Base-by-base conservation (phyloP, 23 red algal genomes). In the Agarophyton chilense region DNA sequence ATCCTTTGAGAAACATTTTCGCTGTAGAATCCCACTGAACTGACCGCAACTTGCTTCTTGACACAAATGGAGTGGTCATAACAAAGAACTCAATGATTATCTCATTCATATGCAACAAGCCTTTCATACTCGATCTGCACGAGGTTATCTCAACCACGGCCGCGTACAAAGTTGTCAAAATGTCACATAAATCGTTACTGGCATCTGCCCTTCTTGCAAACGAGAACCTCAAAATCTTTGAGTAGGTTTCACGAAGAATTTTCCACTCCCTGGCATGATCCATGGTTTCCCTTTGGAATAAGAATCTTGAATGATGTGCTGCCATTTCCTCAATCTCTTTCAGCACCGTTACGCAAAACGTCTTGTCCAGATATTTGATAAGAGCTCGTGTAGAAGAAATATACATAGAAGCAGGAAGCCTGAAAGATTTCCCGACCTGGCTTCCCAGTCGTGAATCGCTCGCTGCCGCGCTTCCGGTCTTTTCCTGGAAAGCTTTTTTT, bases 241-340 rank as follows among this genome's bases (percentile, higher is more conserved):
- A 46, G 28, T 79, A 52, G 10, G 71, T 77, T 46, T 77, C 85
- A 22, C 85, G 60, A 61, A 89, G 85, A 42, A 89, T 78, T 35
- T 78, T 89, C 85, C 85, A 89, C 47, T 89, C 85, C 39, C 85
- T 60, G 19, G 85, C 71, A 72, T 73, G 67, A 66, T 89, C 66
- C 41, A 78, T 62, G 22, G 67, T 78, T 89, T 89, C 85, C 44
- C 85, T 44, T 67, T 79, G 67, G 17, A 43, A 78, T 21, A 89
- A 38, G 28, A 77, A 32, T 8, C 6, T 63, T 28, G 85, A 67
- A 28, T 89, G 85, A 55, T 65, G 52, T 10, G 18, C 8, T 26
- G 85, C 85, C 52, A 89, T 78, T 77, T 28, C 38, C 38, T 89
- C 53, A 52, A 89, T 51, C n/a, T 64, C 41, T 77, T 53, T 66